Percentiles rank a stretch among this genome's conserved stretches.
phyloP scores from a whole-genome alignment of 192 early-diverging fungal species.

The Entrophospora sp. region DNA sequence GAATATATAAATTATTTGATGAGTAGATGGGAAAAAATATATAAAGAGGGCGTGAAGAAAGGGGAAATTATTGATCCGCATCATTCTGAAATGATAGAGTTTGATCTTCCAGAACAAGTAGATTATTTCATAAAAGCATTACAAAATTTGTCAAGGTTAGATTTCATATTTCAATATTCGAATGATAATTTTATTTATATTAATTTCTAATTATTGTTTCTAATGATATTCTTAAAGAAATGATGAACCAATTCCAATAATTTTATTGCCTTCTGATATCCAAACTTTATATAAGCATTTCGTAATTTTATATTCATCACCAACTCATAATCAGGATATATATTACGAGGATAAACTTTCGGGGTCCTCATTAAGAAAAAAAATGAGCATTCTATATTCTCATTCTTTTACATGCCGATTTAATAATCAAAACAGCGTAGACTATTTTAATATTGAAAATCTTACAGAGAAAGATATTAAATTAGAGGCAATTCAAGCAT shows the following conservation, averaged over 20 bases:
- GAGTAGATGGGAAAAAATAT: constrained; percentile 16
- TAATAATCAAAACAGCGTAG: not conserved
- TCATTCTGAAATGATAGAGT: constrained; percentile 13
- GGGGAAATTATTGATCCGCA: constrained; percentile 11
- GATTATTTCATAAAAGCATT: constrained; percentile 16
- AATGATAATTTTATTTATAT: not conserved
- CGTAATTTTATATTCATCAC: not conserved
- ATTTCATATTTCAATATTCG: not conserved
- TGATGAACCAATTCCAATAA: not conserved
- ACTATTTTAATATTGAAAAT: not conserved
- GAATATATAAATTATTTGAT: constrained; percentile 3
- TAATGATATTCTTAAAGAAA: not conserved
- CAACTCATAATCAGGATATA: not conserved
- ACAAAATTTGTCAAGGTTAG: constrained; percentile 2
- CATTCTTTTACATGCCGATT: constrained; percentile 11
- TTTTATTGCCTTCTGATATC: constrained; percentile 12
- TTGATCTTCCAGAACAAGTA: constrained; percentile 14
- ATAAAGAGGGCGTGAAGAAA: constrained; percentile 11
- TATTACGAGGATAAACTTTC: constrained; percentile 21
- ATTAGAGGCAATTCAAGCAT: constrained; percentile 17
- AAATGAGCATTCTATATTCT: constrained; percentile 4
- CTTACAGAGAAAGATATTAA: not conserved
- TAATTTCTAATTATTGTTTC: not conserved
- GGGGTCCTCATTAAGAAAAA: constrained; percentile 11
- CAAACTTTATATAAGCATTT: not conserved